Conservation (phyloP, 2,329 filamentous ascomycete genomes). For the Botrytis porri region DNA sequence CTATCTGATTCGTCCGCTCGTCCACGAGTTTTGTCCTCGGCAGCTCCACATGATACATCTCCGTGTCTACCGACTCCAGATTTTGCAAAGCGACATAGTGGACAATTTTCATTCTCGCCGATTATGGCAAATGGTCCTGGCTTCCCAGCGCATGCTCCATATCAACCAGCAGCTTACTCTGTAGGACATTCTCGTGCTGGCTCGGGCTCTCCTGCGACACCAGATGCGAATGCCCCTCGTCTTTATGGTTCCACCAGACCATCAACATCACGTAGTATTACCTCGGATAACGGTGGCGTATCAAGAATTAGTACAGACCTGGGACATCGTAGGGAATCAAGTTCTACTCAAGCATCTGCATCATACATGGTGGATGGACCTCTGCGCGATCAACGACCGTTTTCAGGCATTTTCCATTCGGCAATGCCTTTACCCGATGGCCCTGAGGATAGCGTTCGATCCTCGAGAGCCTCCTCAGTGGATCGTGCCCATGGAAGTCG, state of each 20-base stretch:
- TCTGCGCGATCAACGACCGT: constrained; percentile 44
- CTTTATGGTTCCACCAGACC: constrained; percentile 43
- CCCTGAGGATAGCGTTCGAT: constrained; percentile 50
- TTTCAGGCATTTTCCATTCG: constrained; percentile 80
- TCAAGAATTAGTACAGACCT: constrained; percentile 53
- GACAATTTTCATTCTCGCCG: constrained; percentile 62
- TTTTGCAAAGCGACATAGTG: constrained; percentile 63
- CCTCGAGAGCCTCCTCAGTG: constrained; percentile 59
- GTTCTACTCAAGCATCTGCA: constrained; percentile 52
- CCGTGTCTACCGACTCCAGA: constrained; percentile 65
- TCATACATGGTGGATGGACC: constrained; percentile 41
- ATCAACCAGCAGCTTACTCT: constrained; percentile 50
- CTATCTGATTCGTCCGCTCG: constrained; percentile 41
- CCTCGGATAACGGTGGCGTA: constrained; percentile 47
- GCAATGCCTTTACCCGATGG: constrained; percentile 77
- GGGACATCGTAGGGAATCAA: constrained; percentile 51
- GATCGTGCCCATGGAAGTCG: constrained; percentile 52
- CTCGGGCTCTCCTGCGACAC: constrained; percentile 55
- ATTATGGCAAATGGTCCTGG: constrained; percentile 45
- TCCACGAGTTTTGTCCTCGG: constrained; percentile 58
- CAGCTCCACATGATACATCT: constrained; percentile 52
- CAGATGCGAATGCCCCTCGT: constrained; percentile 47
- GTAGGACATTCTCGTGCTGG: constrained; percentile 52
- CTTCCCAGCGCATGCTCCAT: constrained; percentile 52
- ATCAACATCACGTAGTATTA: constrained; percentile 58